Evolutionary conservation across 257 asterid genomes (phyloP), one percentile per base, ranked within the genome.

Genomic region (Petunia secreta): DNA sequence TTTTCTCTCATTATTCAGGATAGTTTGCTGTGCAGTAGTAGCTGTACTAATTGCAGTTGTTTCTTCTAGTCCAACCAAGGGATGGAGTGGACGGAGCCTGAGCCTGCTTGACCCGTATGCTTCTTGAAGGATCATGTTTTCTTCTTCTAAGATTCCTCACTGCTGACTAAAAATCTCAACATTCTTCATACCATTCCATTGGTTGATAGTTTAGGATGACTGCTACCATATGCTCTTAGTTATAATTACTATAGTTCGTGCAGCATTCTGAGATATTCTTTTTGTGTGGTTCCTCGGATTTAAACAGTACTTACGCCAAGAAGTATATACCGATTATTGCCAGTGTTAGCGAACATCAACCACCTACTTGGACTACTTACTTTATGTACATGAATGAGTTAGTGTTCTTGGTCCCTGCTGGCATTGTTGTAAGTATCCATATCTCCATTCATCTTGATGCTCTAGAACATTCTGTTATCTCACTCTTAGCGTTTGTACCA

Each of bases 281-380:
- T 48, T 83, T 53, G 9, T 77, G 71, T 66, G 11, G 48, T 43
- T 74, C 83, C 77, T 63, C 81, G 81, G 76, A 83, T 75, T 79
- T 87, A 79, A 82, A 69, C 97, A 96, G 99, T 82, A 96, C 99
- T 59, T 96, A 96, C 83, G 99, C 99, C 36, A 96, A 98, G 94
- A 96, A 96, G 89, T 96, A 96, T 84, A 96, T 96, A 89, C 99
- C 99, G 43, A 96, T 96, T 66, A 96, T 96, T 80, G 99, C 99
- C 55, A 96, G 99, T 79, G 99, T 96, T 81, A 96, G 99, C 81
- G 99, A 94, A 86, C 98, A 96, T 81, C 99, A 96, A 77, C 99
- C 98, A 0, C 99, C 99, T 73, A 94, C 99, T 58, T 96, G 99
- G 99, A 98, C 99, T 36, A 92, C 99, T 77, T 96, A 96, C 90